A percentile compares a stretch with the other conserved stretches of the same genome.
Conservation (phyloP, 306 rosid species). For the Cucurbita moschata region DNA sequence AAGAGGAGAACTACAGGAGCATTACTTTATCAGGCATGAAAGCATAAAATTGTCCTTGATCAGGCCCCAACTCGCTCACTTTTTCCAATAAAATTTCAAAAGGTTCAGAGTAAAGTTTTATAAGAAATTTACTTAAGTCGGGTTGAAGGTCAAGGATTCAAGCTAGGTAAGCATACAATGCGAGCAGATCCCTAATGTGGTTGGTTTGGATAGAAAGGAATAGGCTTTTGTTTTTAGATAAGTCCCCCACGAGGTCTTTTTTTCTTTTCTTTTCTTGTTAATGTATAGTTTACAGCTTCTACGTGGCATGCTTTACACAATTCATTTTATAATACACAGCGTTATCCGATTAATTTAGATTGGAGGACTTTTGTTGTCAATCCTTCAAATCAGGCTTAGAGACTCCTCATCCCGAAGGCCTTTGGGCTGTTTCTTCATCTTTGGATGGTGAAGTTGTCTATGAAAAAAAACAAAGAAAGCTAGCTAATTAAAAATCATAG, state of each 20-base stretch:
- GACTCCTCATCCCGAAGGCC: background rate
- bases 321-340: background rate
- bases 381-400: background rate
- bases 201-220: background rate
- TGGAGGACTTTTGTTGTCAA: background rate
- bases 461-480: background rate
- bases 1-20: background rate
- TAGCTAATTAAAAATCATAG: background rate
- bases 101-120: background rate
- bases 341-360: background rate
- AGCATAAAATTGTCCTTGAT: background rate
- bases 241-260: background rate
- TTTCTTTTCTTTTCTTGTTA: too few relatives aligned
- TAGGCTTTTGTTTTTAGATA: background rate
- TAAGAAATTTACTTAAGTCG: background rate
- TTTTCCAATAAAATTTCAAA: background rate
- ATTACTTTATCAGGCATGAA: background rate
- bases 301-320: background rate
- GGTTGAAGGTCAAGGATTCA: background rate
- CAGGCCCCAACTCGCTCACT: background rate
- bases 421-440: background rate
- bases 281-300: background rate
- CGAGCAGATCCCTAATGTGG: background rate
- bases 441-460: background rate
- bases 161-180: background rate